Base-by-base conservation (phyloP, 495 filamentous ascomycete genomes). In the Xylaria intraflava region DNA sequence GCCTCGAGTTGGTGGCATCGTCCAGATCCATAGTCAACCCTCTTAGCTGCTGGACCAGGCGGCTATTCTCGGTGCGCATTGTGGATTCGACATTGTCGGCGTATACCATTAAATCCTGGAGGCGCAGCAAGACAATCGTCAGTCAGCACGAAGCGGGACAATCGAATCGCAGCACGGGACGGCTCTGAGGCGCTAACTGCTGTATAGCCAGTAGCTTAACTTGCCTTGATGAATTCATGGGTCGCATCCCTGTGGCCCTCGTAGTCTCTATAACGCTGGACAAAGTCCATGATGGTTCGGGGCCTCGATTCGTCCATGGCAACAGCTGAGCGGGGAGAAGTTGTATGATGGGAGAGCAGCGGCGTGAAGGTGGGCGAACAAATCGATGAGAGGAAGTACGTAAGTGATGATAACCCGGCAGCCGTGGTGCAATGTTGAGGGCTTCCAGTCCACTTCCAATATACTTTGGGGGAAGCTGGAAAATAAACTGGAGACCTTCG, bases 31-130 rank as follows among this genome's bases (percentile, higher is more conserved):
- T 61, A n/a, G 69, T 64, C 1, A 64, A 30, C 57, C 75, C 65
- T 4, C 53, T 52, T 2, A 78, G 41, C 30, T 69, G 60, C 27
- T 65, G 62, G 22, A 49, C 20, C 5, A 77, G 57, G 2, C 49
- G 48, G 4, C 47, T 55, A 49, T 72, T 76, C 36, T 80, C 73
- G n/a, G 49, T 38, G 12, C 60, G 62, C 6, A 75, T 60, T 0
- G 26, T 51, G 11, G 61, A 61, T 47, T 78, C 72, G 22, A 67
- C 33, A 1, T 42, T 22, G 36, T 74, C 62, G 27, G 60, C 57
- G 30, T 74, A 74, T 23, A 74, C 46, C 20, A 76, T 49, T 12
- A 78, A 60, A 38, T 78, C 76, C 75, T 79, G 51, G 6, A 62
- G 12, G 35, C 47, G 55, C 24, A 46, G 47, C 22, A 51, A 14